Evolutionary conservation across 169 alveolate genomes (phyloP), one percentile per base, ranked within the genome.

Genomic region (Cryptosporidium meleagridis): DNA sequence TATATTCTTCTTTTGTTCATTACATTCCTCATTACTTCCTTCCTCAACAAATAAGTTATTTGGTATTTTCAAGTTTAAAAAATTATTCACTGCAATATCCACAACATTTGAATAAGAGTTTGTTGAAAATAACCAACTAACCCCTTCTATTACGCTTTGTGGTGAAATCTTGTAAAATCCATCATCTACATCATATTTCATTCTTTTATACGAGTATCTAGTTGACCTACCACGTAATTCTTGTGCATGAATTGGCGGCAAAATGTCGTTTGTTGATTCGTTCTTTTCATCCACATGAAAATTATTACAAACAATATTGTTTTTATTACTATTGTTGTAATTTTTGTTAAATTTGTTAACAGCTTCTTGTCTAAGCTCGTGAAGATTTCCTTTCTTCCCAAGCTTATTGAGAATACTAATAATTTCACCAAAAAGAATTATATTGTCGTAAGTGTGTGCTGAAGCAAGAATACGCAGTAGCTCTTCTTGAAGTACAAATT

Each of bases 111-210:
- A 80, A 62, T 80, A 80, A 1, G 73, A 44, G 12, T 80, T 35
- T 23, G 89, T 80, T 26, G 80, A 59, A 48, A 80, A 62, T 23
- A 80, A 39, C 89, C 89, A 80, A 51, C 69, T 62, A 44, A 80
- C 89, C 5, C 89, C 75, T 55, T 80, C 89, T 41, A 80, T 61
- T 16, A 80, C 89, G 21, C 89, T 80, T 23, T 80, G 89, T 14
- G 89, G 89, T 4, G 75, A 80, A 41, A 80, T 67, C 48, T 23
- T 65, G 41, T 61, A 80, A 67, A 62, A 65, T 6, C 89, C 89
- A 62, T 80, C 51, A 14, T 80, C 89, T 18, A 80, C 72, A 41
- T 80, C 75, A 44, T 80, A 80, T 10, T 29, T 59, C 18, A 65
- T 80, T 65, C 80, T 59, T 67, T 80, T 80, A 48, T 80, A 80